Base-by-base conservation (phyloP, 805 yeast genomes). In the Diddensiella transvaalensis region DNA sequence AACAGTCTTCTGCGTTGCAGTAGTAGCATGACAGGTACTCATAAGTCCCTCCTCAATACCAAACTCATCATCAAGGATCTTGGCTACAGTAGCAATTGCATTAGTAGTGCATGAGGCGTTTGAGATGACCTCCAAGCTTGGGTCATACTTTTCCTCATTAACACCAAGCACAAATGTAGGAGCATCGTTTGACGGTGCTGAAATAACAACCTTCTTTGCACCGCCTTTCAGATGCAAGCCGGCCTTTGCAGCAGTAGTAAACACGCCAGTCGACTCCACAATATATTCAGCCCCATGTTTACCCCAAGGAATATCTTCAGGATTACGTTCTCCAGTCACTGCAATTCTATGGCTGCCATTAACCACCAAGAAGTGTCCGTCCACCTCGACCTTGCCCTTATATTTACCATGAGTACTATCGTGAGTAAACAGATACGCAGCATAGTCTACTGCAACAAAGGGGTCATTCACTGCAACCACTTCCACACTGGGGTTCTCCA, bases 21-120 rank as follows among this genome's bases (percentile, higher is more conserved):
- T 87, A 75, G 86, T 85, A 68, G 96, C 85, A 82, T 87, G 96
- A 60, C 87, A 90, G 56, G 96, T 88, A 74, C 96, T 87, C 96
- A 87, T 87, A 67, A 87, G 79, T 74, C 95, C 96, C 73, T 86
- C 87, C 67, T 83, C 86, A 64, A 87, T 83, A 55, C 95, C 95
- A 70, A 83, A 87, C 63, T 71, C 74, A 71, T 88, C 95, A 77
- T 87, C 78, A 68, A 88, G 70, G 62, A 86, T 85, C 81, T 88
- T 88, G 69, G 95, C 95, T 66, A 88, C 79, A 67, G 96, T 96
- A 61, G 96, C 96, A 68, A 88, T 76, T 78, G 96, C 85, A 81
- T 88, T 88, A 68, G 96, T 88, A 70, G 96, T 88, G 80, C 96
- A 88, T 44, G 96, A 88, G 58, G 96, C 96, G 72, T 88, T 88